phyloP scores from a whole-genome alignment of 208 protist genomes.

The Acanthamoeba royreba region DNA sequence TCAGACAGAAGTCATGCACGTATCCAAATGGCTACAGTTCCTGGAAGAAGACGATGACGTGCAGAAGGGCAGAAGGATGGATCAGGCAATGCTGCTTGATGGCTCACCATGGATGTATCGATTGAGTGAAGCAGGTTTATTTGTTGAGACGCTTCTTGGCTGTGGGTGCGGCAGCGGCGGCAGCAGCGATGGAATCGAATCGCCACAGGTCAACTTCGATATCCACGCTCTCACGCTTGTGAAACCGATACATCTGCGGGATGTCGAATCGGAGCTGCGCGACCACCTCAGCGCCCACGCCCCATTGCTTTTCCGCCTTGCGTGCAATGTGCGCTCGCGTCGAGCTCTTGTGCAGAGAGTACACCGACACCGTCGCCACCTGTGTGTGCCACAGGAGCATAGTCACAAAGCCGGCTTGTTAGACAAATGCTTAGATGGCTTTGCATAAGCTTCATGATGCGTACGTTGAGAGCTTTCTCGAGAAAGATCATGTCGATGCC shows the following conservation, averaged over 20 bases:
- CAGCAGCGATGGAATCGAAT: neutral
- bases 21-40: too few species aligned
- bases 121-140: too few species aligned
- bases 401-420: too few species aligned
- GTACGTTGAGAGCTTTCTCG: slow-evolving; percentile 24
- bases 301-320: slow-evolving; percentile 53
- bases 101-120: too few species aligned
- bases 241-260: slow-evolving; percentile 68
- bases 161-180: neutral
- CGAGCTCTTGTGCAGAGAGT: slow-evolving; percentile 66
- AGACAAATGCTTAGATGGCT: too few species aligned
- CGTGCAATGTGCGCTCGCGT: slow-evolving; percentile 52
- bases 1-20: too few species aligned
- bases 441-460: too few species aligned
- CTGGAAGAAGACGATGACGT: too few species aligned
- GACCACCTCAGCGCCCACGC: slow-evolving; percentile 59
- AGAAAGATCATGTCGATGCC: slow-evolving; percentile 73
- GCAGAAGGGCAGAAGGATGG: too few species aligned
- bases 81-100: too few species aligned
- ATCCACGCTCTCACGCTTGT: slow-evolving; percentile 58
- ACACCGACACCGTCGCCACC: slow-evolving; percentile 37
- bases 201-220: slow-evolving; percentile 51
- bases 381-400: neutral
- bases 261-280: slow-evolving; percentile 71
- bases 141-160: neutral